A percentile compares a stretch with the other conserved stretches of the same genome.
Evolutionary conservation across 345 rosid genomes (phyloP).

Genomic region (Gossypium stocksii): DNA sequence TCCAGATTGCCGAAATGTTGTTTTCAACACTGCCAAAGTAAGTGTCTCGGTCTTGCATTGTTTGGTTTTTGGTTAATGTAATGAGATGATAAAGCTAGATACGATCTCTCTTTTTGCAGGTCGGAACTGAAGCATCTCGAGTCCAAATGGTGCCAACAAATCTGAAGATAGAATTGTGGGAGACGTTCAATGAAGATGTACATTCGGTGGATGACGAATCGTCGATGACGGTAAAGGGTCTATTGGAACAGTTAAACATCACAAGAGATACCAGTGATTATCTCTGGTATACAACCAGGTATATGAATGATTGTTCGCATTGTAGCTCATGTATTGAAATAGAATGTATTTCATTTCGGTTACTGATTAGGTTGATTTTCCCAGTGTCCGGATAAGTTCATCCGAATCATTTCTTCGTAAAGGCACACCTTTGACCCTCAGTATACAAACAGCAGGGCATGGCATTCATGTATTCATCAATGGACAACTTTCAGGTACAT

Average conservation of each 20-base stretch:
- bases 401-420: conserved; percentile 47
- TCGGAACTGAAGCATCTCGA: conserved; percentile 30
- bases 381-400: conserved; percentile 41
- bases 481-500: conserved; percentile 62
- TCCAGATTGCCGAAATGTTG: conserved; percentile 66
- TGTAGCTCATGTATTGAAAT: background rate
- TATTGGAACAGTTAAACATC: conserved; percentile 57
- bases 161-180: conserved; percentile 36
- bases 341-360: background rate
- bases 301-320: conserved; percentile 9
- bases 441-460: conserved; percentile 66
- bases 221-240: conserved; percentile 35
- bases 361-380: background rate
- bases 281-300: conserved; percentile 69
- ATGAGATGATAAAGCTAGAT: background rate
- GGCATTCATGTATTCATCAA: conserved; percentile 74
- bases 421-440: conserved; percentile 46
- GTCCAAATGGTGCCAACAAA: conserved; percentile 37
- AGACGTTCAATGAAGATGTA: conserved; percentile 47
- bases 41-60: conserved; percentile 9
- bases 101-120: conserved; percentile 26
- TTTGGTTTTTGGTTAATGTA: conserved; percentile 1
- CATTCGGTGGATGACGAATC: conserved; percentile 35
- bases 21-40: conserved; percentile 74
- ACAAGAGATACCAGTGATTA: conserved; percentile 65